Evolutionary conservation across 2,329 filamentous ascomycete species (phyloP).

Genomic region (Didymella pinodella): DNA sequence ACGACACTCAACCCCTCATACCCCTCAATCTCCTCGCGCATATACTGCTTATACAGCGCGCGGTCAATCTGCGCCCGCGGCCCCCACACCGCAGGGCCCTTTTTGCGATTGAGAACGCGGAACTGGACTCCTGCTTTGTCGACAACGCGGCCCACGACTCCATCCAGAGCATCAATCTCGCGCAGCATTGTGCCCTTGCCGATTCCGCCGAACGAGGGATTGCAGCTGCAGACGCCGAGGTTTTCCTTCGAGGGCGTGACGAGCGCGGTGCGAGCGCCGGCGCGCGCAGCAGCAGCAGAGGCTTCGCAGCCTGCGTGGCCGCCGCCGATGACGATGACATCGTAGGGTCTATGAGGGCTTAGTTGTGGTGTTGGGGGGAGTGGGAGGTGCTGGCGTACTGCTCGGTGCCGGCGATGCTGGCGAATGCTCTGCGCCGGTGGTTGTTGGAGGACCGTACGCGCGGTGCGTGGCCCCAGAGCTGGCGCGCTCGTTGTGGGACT

Average conservation of each 20-base stretch:
- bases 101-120: slow-evolving; percentile 83
- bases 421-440: slow-evolving; percentile 52
- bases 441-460: slow-evolving; percentile 53
- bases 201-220: slow-evolving; percentile 97
- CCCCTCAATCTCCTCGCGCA: slow-evolving; percentile 81
- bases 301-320: slow-evolving; percentile 96
- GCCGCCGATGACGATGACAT: slow-evolving; percentile 95
- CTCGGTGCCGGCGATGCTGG: slow-evolving; percentile 54
- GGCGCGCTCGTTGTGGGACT: slow-evolving; percentile 42
- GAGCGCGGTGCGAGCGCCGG: slow-evolving; percentile 86
- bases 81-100: slow-evolving; percentile 96
- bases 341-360: slow-evolving; percentile 68
- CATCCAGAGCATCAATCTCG: slow-evolving; percentile 94
- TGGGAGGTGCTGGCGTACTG: slow-evolving; percentile 25
- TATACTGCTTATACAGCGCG: slow-evolving; percentile 84
- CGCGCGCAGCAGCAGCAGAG: slow-evolving; percentile 85
- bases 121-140: slow-evolving; percentile 97
- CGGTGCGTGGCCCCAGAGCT: slow-evolving; percentile 59
- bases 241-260: slow-evolving; percentile 89
- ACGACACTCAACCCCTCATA: slow-evolving; percentile 85
- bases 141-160: slow-evolving; percentile 84
- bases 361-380: slow-evolving; percentile 18
- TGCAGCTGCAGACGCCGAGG: slow-evolving; percentile 94
- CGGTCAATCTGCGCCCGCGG: slow-evolving; percentile 96
- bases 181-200: slow-evolving; percentile 96